Base-by-base conservation (phyloP, 257 asterid genomes). In the Solanum tacnaense region DNA sequence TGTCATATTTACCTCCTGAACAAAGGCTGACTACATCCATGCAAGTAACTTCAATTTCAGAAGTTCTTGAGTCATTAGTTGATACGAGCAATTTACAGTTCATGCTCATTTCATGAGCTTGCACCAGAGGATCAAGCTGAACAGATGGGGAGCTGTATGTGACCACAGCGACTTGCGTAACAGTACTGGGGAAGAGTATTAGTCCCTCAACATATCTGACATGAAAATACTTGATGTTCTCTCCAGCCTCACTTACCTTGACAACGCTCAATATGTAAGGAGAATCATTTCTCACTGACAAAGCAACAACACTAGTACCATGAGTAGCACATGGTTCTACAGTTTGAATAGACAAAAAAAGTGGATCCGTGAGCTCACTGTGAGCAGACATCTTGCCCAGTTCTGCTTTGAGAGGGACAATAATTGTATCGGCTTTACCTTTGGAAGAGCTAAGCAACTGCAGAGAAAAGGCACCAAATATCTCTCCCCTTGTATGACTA, bases 381-480 rank as follows among this genome's bases (percentile, higher is more conserved):
- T 60, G 62, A 89, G 90, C 88, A 36, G 94, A 82, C 70, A 44
- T 88, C 56, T 71, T 92, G 83, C 83, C 88, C 83, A 92, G 84
- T 71, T 94, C 94, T 38, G 93, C 98, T 86, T 96, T 98, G 87
- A 96, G 94, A 71, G 99, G 98, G 72, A 96, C 90, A 88, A 95
- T 75, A 70, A 95, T 89, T 85, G 95, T 93, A 88, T 94, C 96
- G 5, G 87, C 85, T 87, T 92, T 89, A 27, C 88, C 88, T 46
- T 82, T 89, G 74, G 98, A 91, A 89, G 98, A 89, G 87, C 93
- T 94, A 84, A 90, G 87, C 90, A 95, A 91, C 86, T 91, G 90
- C 89, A 96, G 44, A 90, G 95, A 93, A 89, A 96, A 87, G 82
- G 93, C 94, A 88, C 95, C 98, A 85, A 56, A 76, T 88, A 94